Conservation (phyloP, 139 green algal genomes). For the Auxenochlorella pyrenoidosa region DNA sequence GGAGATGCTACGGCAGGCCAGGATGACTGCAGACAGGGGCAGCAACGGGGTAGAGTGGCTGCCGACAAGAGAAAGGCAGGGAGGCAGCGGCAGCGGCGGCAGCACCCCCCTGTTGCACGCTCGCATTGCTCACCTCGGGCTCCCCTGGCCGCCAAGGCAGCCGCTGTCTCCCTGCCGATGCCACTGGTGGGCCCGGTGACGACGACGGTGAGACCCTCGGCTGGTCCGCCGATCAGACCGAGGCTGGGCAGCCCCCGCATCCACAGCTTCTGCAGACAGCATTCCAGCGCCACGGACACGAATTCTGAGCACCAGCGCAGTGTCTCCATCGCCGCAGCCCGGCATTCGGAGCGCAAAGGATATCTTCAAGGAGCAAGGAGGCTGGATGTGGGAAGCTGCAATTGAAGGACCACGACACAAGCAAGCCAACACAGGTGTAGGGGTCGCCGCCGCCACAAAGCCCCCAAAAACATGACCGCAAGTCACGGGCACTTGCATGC, state of each 20-base stretch:
- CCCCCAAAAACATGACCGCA: too few relatives aligned
- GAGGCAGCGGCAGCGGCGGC: neutral
- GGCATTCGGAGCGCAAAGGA: neutral
- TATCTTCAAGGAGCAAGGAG: too few relatives aligned
- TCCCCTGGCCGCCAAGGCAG: slow-evolving; percentile 60
- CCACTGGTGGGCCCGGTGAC: slow-evolving; percentile 87
- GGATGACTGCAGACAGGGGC: slow-evolving; percentile 62
- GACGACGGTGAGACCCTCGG: slow-evolving; percentile 65
- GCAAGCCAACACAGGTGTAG: too few relatives aligned
- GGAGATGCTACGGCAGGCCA: slow-evolving; percentile 73
- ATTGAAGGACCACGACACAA: too few relatives aligned
- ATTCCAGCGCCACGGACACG: slow-evolving; percentile 1
- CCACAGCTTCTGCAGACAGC: slow-evolving; percentile 49
- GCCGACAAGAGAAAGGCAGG: neutral
- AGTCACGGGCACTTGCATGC: too few relatives aligned
- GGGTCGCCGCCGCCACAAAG: too few relatives aligned
- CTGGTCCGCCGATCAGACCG: slow-evolving; percentile 59
- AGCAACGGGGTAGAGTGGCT: neutral
- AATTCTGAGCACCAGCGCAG: neutral
- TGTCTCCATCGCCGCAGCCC: neutral
- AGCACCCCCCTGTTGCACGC: too few relatives aligned
- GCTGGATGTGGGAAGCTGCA: too few relatives aligned
- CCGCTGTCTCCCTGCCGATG: slow-evolving; percentile 80
- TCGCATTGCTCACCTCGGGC: slow-evolving; percentile 60
- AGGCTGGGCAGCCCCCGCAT: slow-evolving; percentile 65